A percentile compares a stretch with the other conserved stretches of the same genome.
Evolutionary conservation across 257 asterid genomes (phyloP).

Genomic region (Petunia axillaris): DNA sequence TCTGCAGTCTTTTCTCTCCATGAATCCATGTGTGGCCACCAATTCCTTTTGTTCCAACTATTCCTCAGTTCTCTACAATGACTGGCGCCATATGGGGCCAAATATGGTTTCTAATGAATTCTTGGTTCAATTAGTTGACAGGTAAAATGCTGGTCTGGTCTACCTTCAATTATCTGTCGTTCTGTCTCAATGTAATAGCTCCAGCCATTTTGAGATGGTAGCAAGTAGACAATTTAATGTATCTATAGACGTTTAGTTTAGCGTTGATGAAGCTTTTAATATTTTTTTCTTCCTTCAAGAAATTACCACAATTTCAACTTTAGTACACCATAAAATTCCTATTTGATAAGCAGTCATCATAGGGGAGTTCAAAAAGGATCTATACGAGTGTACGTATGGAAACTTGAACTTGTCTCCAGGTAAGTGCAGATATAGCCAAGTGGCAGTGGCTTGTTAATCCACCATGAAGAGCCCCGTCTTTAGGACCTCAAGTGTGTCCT

Average conservation of each 20-base stretch:
- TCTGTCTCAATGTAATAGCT: not conserved
- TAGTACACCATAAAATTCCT: not conserved
- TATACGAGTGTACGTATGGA: not conserved
- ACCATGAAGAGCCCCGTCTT: not conserved
- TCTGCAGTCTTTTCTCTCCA: constrained; percentile 13
- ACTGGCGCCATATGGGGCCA: not conserved
- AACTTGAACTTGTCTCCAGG: not conserved
- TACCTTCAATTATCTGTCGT: not conserved
- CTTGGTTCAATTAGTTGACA: not conserved
- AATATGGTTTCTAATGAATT: not conserved
- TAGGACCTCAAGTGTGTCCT: not conserved
- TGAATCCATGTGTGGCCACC: constrained; percentile 1
- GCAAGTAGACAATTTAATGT: constrained; percentile 17
- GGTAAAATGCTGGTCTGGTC: not conserved
- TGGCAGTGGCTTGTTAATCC: not conserved
- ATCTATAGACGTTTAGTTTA: not conserved
- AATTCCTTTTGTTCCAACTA: not conserved
- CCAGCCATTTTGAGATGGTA: not conserved
- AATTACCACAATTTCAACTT: not conserved
- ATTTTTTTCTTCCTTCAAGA: not conserved
- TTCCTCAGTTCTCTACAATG: not conserved
- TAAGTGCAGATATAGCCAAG: not conserved
- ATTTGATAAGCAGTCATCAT: not conserved
- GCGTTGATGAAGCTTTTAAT: not conserved
- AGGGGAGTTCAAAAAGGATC: not conserved